A percentile compares a stretch with the other conserved stretches of the same genome.
phyloP scores from a whole-genome alignment of 2,329 filamentous ascomycete species.

The Dothidotthia symphoricarpi region DNA sequence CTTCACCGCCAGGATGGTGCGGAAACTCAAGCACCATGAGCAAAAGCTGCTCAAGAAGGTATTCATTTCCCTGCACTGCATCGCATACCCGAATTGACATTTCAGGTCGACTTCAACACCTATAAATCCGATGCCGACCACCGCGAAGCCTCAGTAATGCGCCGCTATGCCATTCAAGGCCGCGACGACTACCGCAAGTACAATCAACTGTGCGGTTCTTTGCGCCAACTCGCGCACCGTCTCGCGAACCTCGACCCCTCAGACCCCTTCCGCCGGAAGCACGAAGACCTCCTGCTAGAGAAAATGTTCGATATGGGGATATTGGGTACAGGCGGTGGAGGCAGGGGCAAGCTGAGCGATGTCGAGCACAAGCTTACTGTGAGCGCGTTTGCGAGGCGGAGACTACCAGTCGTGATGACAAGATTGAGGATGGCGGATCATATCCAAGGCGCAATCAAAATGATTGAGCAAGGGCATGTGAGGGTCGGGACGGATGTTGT shows the following conservation, averaged over 20 bases:
- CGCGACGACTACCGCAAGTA: constrained; percentile 68
- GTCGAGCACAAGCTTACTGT: constrained; percentile 90
- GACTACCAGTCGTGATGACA: constrained; percentile 89
- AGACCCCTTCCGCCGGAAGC: constrained; percentile 73
- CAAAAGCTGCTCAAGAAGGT: constrained; percentile 80
- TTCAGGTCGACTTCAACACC: constrained; percentile 80
- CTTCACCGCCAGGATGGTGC: constrained; percentile 64
- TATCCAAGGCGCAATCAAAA: constrained; percentile 73
- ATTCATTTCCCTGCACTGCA: neutral
- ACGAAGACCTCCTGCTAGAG: constrained; percentile 82
- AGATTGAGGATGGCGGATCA: constrained; percentile 88
- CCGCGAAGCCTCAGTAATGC: constrained; percentile 74
- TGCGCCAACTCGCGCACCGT: constrained; percentile 85
- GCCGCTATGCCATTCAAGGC: constrained; percentile 89
- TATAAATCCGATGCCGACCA: constrained; percentile 88
- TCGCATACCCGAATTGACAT: neutral
- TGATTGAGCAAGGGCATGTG: constrained; percentile 93
- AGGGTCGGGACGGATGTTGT: constrained; percentile 86
- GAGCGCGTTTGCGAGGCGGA: constrained; percentile 77
- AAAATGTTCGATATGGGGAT: constrained; percentile 95
- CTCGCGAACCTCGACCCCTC: constrained; percentile 78
- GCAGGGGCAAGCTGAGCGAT: constrained; percentile 60
- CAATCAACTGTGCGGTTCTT: constrained; percentile 55
- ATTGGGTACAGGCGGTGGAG: constrained; percentile 64
- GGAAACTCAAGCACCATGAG: constrained; percentile 92